These are phyloP conservation scores for Withania somnifera DNA, from an alignment of 305 asterid genomes.

Conservation along the genomic window DNA sequence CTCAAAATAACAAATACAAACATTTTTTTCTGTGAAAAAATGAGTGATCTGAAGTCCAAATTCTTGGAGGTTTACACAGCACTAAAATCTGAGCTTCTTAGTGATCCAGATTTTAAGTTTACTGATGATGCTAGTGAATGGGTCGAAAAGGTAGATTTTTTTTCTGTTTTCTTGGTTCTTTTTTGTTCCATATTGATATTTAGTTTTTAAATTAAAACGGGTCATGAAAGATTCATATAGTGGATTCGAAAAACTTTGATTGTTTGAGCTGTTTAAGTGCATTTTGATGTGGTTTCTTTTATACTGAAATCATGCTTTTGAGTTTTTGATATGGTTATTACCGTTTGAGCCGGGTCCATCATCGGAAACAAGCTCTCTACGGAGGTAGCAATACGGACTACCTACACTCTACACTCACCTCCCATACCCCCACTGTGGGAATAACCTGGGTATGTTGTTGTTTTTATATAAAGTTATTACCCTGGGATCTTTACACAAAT, in stretches of 20 bases:
- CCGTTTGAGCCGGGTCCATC: background rate
- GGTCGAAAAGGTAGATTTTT: conserved; percentile 59
- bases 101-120: conserved; percentile 81
- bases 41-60: conserved; percentile 41
- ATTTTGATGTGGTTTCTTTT: background rate
- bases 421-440: too few species aligned
- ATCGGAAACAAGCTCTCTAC: too few species aligned
- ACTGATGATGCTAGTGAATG: conserved; percentile 57
- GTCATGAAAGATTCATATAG: background rate
- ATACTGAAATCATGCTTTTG: background rate
- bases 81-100: conserved; percentile 77
- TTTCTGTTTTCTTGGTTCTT: background rate
- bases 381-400: too few species aligned
- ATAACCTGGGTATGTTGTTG: too few species aligned
- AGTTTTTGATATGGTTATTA: background rate
- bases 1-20: background rate
- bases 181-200: background rate
- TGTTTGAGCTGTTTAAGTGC: background rate
- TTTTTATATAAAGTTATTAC: too few species aligned
- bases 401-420: too few species aligned
- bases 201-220: background rate
- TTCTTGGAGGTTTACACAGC: conserved; percentile 50
- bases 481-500: too few species aligned
- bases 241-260: background rate
- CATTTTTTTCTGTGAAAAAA: background rate